Evolutionary conservation across 1,139 yeast genomes (phyloP).

Genomic region (Lodderomyces oxycetoniae): DNA sequence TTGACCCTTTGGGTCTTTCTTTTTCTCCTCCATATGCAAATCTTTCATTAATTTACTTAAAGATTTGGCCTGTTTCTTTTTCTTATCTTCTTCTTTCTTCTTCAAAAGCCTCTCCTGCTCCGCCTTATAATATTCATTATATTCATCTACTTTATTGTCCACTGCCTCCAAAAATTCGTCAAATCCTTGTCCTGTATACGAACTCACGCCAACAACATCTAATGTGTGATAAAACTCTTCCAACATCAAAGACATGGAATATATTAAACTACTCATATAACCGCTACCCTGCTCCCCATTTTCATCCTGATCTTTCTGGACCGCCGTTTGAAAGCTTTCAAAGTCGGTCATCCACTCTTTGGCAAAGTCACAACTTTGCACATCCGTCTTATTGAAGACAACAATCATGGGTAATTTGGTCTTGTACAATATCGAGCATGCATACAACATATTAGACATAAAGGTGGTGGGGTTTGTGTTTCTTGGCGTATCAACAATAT

Average conservation of each 20-base stretch:
- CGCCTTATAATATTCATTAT: constrained; percentile 71
- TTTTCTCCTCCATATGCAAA: constrained; percentile 50
- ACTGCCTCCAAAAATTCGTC: constrained; percentile 83
- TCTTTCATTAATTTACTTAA: constrained; percentile 76
- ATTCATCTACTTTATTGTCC: constrained; percentile 84
- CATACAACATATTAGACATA: constrained; percentile 97
- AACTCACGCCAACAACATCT: constrained; percentile 87
- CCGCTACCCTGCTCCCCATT: constrained; percentile 77
- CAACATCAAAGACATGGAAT: constrained; percentile 91
- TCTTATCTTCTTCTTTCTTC: constrained; percentile 73
- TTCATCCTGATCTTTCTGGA: constrained; percentile 56
- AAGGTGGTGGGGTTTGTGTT: constrained; percentile 92
- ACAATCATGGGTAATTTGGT: constrained; percentile 96
- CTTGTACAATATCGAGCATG: constrained; percentile 93
- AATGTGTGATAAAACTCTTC: constrained; percentile 94
- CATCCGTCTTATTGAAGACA: constrained; percentile 94
- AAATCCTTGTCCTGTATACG: constrained; percentile 91
- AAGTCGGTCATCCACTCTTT: constrained; percentile 98
- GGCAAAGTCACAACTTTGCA: constrained; percentile 77
- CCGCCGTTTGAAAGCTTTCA: constrained; percentile 81
- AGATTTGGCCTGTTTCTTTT: constrained; percentile 65
- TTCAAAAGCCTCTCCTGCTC: constrained; percentile 81
- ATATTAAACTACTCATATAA: constrained; percentile 89
- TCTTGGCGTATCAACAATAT: constrained; percentile 94
- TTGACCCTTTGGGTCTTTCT: constrained; percentile 13